Base-by-base conservation (phyloP, 345 rosid species). In the Brassica incana region DNA sequence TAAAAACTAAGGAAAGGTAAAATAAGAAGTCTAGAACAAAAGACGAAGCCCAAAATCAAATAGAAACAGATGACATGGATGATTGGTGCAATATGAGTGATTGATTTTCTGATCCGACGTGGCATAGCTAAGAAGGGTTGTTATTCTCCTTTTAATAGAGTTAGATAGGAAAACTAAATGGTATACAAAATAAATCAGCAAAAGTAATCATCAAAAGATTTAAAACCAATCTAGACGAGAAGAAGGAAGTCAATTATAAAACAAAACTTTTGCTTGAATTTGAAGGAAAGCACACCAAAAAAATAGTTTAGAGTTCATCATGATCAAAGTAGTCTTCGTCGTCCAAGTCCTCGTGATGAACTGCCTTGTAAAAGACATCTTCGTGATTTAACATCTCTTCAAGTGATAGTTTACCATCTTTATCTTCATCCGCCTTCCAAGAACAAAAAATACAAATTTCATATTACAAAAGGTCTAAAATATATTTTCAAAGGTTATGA, bases 301-400 rank as follows among this genome's bases (percentile, higher is more conserved):
- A 78, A 8, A 3, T 2, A 61, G 8, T 72, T 54, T 73, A 82
- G 32, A 91, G 90, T 69, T 91, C 94, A 33, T 88, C 92, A 18
- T 87, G 88, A 77, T 82, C 84, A 62, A 74, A 71, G 36, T 87
- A 85, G 10, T 81, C 92, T 0, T 86, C 86, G 0, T 79, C 85
- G 40, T 85, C 80, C 20, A 43, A 40, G 3, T 60, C 67, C 11
- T 82, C 73, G 14, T 85, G 81, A 65, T 79, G 81, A 38, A 92
- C 73, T 5, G 91, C 83, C 60, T 76, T 66, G 81, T 89, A 92
- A 79, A 92, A 92, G 33, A 83, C 76, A 54, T 78, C 23, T 78
- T 88, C 89, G 15, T 89, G 95, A 66, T 85, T 74, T 45, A 89
- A 69, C 88, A 90, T 88, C 80, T 92, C 93, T 10, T 83, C 83